Percentiles rank a stretch among this genome's conserved stretches.
Evolutionary conservation across 2,329 filamentous ascomycete species (phyloP).

Genomic region (Fusarium odoratissimum): DNA sequence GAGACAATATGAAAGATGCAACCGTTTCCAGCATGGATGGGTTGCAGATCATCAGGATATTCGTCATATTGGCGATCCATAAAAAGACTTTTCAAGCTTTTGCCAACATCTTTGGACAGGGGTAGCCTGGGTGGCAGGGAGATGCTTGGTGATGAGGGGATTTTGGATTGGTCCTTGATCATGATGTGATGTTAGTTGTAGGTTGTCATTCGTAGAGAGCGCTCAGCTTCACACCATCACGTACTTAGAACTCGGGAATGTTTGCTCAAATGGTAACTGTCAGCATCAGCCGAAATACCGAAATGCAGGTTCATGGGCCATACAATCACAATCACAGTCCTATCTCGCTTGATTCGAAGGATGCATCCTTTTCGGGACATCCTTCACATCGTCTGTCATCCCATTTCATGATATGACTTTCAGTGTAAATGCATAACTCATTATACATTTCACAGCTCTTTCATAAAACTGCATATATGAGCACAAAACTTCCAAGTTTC

Average conservation of each 20-base stretch:
- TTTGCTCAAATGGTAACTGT: not conserved
- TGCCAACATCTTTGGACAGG: not conserved
- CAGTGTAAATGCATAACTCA: fast-evolving
- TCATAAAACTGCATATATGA: fast-evolving
- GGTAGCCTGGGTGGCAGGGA: not conserved
- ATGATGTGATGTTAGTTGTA: not conserved
- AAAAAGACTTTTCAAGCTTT: conserved; percentile 1
- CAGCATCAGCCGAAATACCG: not conserved
- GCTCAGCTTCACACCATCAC: not conserved
- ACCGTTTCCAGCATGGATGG: not conserved
- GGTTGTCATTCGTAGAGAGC: not conserved
- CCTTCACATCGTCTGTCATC: not conserved
- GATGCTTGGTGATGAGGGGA: not conserved
- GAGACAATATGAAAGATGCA: not conserved
- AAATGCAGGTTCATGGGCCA: not conserved
- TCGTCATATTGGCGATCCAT: not conserved
- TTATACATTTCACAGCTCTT: fast-evolving
- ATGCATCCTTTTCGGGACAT: not conserved
- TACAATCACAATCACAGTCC: not conserved
- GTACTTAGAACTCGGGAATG: not conserved
- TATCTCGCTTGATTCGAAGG: not conserved
- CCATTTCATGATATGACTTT: not conserved
- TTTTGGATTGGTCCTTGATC: not conserved
- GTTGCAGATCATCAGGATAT: conserved; percentile 1
- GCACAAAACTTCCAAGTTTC: not conserved